Evolutionary conservation across 345 rosid genomes (phyloP), one percentile per base, ranked within the genome.

Genomic region (Pelargonium nanum): DNA sequence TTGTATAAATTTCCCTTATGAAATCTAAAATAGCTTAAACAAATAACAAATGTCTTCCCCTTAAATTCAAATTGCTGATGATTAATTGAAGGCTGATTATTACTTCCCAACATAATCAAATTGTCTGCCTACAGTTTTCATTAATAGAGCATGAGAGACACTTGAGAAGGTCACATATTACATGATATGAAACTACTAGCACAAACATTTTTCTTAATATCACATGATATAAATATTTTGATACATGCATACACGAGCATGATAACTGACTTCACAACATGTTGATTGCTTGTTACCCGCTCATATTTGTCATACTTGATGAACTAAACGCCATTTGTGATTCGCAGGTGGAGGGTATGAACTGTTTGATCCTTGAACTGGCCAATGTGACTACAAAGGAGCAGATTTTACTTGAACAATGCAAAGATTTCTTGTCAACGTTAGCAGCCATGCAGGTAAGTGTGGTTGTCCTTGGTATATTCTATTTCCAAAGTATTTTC

Each of bases 381-480:
- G 76, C 73, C 74, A 83, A 72, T 57, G 75, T 86, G 63, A 80
- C 85, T 57, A 80, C 69, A 30, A 85, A 93, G 61, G 97, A 87
- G 77, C 80, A 58, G 74, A 68, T 72, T 75, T 75, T 80, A 59
- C 94, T 89, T 10, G 81, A 74, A 67, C 81, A 71, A 60, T 84
- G 94, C 78, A 87, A 76, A 75, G 82, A 76, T 67, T 77, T 84
- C 74, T 81, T 88, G 69, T 83, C 88, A 55, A 58, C 62, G 22
- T 71, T 84, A 79, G 83, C 96, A 26, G 83, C 86, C 56, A 56
- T 85, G 79, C 96, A 89, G 97, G 99, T 93, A 78, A 62, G 20
- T 53, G 56, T 59, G 21, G 40, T 28, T 26, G 23, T 61, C 56
- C 40, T 24, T 58, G 52, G 51, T 58, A 45, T 6, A 13, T 25